Percentiles rank a stretch among this genome's conserved stretches.
These are phyloP conservation scores for Termitomyces sp. DNA, from an alignment of 768 basidiomycete species.

Conservation along the genomic window DNA sequence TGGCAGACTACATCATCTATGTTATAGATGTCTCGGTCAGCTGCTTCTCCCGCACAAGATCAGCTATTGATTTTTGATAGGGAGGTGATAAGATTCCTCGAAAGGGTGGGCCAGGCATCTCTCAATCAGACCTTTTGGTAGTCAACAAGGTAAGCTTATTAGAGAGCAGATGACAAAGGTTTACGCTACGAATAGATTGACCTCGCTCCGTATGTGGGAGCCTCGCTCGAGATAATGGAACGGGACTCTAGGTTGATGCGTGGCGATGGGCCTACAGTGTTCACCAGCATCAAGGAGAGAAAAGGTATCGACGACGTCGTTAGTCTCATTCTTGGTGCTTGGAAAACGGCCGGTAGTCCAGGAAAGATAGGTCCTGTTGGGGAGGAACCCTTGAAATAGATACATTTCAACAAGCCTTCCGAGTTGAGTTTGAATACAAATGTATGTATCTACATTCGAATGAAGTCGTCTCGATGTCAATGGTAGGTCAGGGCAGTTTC, in stretches of 20 bases:
- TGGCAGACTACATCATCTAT: slow-evolving; percentile 97
- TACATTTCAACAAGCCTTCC: neutral
- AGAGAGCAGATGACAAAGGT: neutral
- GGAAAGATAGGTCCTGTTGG: slow-evolving; percentile 50
- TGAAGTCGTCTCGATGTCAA: neutral
- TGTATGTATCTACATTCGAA: neutral
- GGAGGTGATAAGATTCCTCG: slow-evolving; percentile 98
- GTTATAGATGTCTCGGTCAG: slow-evolving; percentile 81
- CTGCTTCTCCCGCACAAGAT: slow-evolving; percentile 3
- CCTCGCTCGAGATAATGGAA: slow-evolving; percentile 92
- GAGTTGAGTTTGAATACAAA: neutral
- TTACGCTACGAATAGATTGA: slow-evolving; percentile 57
- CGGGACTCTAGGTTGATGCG: slow-evolving; percentile 92
- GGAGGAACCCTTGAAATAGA: slow-evolving; percentile 16
- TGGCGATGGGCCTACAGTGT: slow-evolving; percentile 89
- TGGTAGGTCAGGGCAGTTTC: neutral
- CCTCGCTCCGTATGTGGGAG: slow-evolving; percentile 87
- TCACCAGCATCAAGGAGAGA: slow-evolving; percentile 75
- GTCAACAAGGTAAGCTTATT: slow-evolving; percentile 76
- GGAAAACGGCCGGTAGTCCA: slow-evolving; percentile 77
- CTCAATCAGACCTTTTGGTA: slow-evolving; percentile 89
- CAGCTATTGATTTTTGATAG: slow-evolving; percentile 27
- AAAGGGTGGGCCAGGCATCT: slow-evolving; percentile 97
- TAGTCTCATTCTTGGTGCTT: slow-evolving; percentile 80
- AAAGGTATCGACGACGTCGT: slow-evolving; percentile 80